phyloP scores from a whole-genome alignment of 2,329 filamentous ascomycete species.

The Xylariaceae sp. region DNA sequence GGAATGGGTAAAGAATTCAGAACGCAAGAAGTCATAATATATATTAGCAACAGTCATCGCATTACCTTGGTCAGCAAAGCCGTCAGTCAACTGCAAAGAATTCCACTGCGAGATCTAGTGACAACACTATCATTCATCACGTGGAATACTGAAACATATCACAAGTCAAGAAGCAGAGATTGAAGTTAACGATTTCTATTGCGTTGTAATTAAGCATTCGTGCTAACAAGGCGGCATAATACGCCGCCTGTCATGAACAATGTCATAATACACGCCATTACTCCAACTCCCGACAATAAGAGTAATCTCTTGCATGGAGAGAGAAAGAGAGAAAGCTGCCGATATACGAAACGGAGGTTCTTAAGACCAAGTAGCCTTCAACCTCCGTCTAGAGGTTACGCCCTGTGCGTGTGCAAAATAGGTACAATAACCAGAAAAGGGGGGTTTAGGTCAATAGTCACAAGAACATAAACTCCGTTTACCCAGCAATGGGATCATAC shows the following conservation, averaged over 20 bases:
- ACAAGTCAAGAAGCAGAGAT: not conserved
- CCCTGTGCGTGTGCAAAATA: not conserved
- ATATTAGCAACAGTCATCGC: not conserved
- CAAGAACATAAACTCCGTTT: constrained; percentile 10
- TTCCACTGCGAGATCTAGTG: not conserved
- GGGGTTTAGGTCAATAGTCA: constrained; percentile 6
- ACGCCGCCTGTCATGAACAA: constrained; percentile 20
- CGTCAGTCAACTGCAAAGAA: not conserved
- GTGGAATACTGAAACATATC: not conserved
- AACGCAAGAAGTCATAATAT: not conserved
- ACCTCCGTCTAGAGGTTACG: not conserved
- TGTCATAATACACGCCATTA: constrained; percentile 27
- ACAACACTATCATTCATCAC: not conserved
- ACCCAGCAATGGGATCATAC: constrained; percentile 39
- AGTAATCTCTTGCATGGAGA: constrained; percentile 19
- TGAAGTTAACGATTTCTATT: constrained; percentile 16
- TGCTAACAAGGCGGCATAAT: constrained; percentile 19
- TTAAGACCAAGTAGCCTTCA: not conserved
- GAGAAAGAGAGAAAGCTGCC: constrained; percentile 19
- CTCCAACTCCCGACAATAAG: constrained; percentile 23
- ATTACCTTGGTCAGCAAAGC: too few relatives aligned
- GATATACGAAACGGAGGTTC: not conserved
- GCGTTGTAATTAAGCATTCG: constrained; percentile 23
- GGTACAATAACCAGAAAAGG: constrained; percentile 1
- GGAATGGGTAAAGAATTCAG: not conserved